Conservation (phyloP, 345 rosid species). For the Arabis hirsuta region DNA sequence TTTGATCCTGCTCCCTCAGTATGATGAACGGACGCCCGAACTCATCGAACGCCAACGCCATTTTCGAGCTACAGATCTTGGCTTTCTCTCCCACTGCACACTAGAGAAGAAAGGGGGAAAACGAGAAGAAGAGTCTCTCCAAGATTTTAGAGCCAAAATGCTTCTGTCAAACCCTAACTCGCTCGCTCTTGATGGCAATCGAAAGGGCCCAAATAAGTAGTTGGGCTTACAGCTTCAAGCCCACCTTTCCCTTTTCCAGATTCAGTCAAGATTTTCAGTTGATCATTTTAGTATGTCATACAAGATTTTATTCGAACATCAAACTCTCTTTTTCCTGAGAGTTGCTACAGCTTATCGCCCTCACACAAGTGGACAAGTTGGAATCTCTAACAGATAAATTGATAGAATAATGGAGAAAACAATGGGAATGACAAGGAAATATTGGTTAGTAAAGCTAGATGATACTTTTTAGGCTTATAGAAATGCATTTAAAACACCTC, state of each 20-base stretch:
- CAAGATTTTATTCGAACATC: too few relatives aligned
- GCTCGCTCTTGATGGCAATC: slow-evolving; percentile 9
- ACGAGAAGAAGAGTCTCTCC: slow-evolving; percentile 4
- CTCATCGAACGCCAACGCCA: slow-evolving; percentile 98
- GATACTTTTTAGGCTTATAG: too few relatives aligned
- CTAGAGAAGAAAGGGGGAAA: slow-evolving; percentile 1
- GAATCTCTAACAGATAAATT: too few relatives aligned
- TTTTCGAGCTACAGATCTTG: slow-evolving; percentile 41
- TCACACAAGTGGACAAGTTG: too few relatives aligned
- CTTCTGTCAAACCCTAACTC: slow-evolving; percentile 40
- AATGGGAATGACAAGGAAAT: too few relatives aligned
- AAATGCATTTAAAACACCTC: too few relatives aligned
- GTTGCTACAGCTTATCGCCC: too few relatives aligned
- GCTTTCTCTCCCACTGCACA: not conserved
- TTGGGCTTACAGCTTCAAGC: slow-evolving; percentile 31
- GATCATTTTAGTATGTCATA: too few relatives aligned
- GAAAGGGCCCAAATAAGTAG: not conserved
- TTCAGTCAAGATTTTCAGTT: too few relatives aligned
- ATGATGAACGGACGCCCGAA: slow-evolving; percentile 87
- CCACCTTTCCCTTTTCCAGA: not conserved
- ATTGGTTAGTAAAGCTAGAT: too few relatives aligned
- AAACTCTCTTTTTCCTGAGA: too few relatives aligned
- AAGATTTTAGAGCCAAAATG: slow-evolving; percentile 24
- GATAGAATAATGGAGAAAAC: too few relatives aligned
- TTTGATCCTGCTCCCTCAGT: slow-evolving; percentile 76